Evolutionary conservation across 2,329 filamentous ascomycete species (phyloP).

Genomic region (Davidsoniella neocaledoniae): DNA sequence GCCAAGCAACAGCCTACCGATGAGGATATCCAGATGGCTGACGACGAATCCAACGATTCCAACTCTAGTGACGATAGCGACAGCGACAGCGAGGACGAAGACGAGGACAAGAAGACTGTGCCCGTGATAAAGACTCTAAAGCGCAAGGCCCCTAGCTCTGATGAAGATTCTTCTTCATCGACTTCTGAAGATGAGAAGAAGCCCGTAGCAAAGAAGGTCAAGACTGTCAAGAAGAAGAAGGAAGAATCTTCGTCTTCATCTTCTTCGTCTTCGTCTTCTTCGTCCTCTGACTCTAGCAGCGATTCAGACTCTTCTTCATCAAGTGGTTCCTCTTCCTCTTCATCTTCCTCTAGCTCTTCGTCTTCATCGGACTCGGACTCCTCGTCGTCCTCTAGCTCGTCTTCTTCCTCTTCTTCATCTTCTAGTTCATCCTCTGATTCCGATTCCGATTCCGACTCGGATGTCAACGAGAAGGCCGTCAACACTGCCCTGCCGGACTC

Average conservation of each 20-base stretch:
- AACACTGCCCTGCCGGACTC: constrained; percentile 27
- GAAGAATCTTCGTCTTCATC: constrained; percentile 10
- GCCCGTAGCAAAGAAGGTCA: constrained; percentile 34
- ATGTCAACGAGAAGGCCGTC: constrained; percentile 14
- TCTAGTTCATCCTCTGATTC: constrained; percentile 23
- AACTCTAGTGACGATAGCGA: constrained; percentile 13
- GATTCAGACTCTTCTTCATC: constrained; percentile 15
- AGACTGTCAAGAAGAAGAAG: constrained; percentile 33
- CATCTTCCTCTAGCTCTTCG: constrained; percentile 12
- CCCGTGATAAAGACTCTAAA: constrained; percentile 20
- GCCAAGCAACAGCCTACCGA: constrained; percentile 14
- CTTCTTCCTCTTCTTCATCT: constrained; percentile 20
- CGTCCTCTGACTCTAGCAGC: constrained; percentile 12
- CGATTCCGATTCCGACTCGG: constrained; percentile 21
- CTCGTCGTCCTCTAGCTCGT: constrained; percentile 13
- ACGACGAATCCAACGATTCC: constrained; percentile 9
- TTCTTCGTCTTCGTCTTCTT: constrained; percentile 2
- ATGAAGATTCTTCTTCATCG: constrained; percentile 17
- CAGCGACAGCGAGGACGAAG: constrained; percentile 9
- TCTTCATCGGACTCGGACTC: constrained; percentile 15
- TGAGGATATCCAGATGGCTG: constrained; percentile 15
- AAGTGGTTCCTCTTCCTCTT: constrained; percentile 14
- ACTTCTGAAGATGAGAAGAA: constrained; percentile 14
- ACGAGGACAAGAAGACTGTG: constrained; percentile 17
- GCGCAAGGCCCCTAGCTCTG: constrained; percentile 22